A percentile compares a stretch with the other conserved stretches of the same genome.
Conservation (phyloP, 2,329 filamentous ascomycete genomes). For the Parafenestella ontariensis region DNA sequence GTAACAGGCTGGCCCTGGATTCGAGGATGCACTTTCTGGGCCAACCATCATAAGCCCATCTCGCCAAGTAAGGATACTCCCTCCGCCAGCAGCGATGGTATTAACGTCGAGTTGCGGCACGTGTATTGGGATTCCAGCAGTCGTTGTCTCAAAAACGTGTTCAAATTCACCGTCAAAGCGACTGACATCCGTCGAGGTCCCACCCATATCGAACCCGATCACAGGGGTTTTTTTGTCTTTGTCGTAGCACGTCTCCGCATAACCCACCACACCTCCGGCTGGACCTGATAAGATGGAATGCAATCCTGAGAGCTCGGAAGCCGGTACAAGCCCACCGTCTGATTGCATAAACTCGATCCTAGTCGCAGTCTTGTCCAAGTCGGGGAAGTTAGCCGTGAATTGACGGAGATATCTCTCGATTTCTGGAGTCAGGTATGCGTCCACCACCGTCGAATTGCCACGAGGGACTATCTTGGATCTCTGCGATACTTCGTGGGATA, state of each 20-base stretch:
- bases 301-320: slow-evolving; percentile 78
- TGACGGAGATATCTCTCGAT: slow-evolving; percentile 76
- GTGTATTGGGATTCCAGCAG: slow-evolving; percentile 87
- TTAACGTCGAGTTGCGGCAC: slow-evolving; percentile 89
- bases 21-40: slow-evolving; percentile 82
- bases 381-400: slow-evolving; percentile 70
- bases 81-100: slow-evolving; percentile 86
- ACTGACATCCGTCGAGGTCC: slow-evolving; percentile 86
- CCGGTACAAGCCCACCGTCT: slow-evolving; percentile 72
- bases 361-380: slow-evolving; percentile 70
- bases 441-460: slow-evolving; percentile 74
- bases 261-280: slow-evolving; percentile 86
- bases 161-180: slow-evolving; percentile 83
- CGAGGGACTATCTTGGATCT: slow-evolving; percentile 80
- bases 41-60: slow-evolving; percentile 88
- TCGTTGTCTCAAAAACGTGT: slow-evolving; percentile 89
- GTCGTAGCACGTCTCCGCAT: slow-evolving; percentile 86
- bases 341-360: slow-evolving; percentile 85
- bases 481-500: slow-evolving; percentile 78
- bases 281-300: slow-evolving; percentile 83
- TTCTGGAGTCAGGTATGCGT: slow-evolving; percentile 76
- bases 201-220: slow-evolving; percentile 93
- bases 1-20: slow-evolving; percentile 67
- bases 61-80: slow-evolving; percentile 78
- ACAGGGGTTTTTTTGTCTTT: slow-evolving; percentile 77